A percentile compares a stretch with the other conserved stretches of the same genome.
Evolutionary conservation across 352 stramenopile species (phyloP).

Genomic region (Pythium aquatile): DNA sequence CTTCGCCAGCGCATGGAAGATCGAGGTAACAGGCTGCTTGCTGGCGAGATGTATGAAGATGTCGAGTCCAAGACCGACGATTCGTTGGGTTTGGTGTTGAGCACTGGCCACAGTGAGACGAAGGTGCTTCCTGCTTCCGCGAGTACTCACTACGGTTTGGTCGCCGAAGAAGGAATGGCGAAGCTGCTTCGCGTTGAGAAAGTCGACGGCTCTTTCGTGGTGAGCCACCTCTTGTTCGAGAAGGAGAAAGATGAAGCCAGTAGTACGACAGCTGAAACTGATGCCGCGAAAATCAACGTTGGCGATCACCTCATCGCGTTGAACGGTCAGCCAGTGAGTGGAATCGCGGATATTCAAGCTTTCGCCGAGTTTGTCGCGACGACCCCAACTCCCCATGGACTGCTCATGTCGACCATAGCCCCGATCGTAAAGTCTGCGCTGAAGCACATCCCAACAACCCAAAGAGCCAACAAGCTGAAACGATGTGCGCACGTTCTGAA

Average conservation of each 20-base stretch:
- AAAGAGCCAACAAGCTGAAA: constrained; percentile 59
- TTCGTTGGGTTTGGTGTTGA: neutral
- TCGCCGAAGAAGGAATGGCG: constrained; percentile 37
- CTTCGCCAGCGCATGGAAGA: constrained; percentile 43
- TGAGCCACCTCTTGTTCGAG: constrained; percentile 26
- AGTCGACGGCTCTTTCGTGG: constrained; percentile 44
- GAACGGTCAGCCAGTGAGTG: constrained; percentile 15
- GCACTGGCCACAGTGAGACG: neutral
- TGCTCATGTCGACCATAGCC: constrained; percentile 51
- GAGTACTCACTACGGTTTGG: constrained; percentile 38
- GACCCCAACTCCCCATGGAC: constrained; percentile 38
- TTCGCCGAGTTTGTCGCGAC: constrained; percentile 1
- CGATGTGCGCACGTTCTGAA: constrained; percentile 73
- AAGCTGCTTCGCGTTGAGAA: constrained; percentile 20
- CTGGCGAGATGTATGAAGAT: constrained; percentile 56
- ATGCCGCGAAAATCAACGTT: constrained; percentile 14
- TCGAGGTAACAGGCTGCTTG: constrained; percentile 45
- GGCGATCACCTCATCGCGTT: constrained; percentile 23
- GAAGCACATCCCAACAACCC: constrained; percentile 63
- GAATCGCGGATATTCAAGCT: neutral
- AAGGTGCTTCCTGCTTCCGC: neutral
- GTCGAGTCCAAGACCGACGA: constrained; percentile 12
- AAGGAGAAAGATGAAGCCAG: neutral
- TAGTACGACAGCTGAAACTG: constrained; percentile 5
- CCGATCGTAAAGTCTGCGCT: constrained; percentile 41